Evolutionary conservation across 2,329 filamentous ascomycete genomes (phyloP).

Genomic region (Hawksworthiomyces lignivorus): DNA sequence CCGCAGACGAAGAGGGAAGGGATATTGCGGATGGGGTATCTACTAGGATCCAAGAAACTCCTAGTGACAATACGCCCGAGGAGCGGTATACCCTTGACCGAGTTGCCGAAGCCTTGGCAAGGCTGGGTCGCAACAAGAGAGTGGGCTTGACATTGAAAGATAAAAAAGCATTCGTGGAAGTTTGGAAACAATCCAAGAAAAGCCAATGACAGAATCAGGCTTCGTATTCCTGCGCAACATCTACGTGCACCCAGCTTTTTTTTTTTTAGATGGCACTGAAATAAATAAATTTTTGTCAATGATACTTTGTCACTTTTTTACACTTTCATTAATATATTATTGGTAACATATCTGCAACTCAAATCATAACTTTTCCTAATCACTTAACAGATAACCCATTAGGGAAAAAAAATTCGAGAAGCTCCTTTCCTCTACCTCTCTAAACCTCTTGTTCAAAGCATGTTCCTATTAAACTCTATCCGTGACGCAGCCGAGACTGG

Average conservation of each 20-base stretch:
- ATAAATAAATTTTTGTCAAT: neutral
- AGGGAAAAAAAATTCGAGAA: too few relatives aligned
- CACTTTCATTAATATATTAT: too few relatives aligned
- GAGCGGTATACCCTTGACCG: constrained; percentile 69
- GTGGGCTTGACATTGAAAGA: constrained; percentile 78
- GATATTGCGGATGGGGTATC: neutral
- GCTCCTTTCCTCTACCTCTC: too few relatives aligned
- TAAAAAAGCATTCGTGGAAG: constrained; percentile 73
- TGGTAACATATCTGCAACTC: too few relatives aligned
- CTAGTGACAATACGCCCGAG: constrained; percentile 31
- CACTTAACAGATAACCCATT: too few relatives aligned
- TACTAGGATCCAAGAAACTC: too few relatives aligned
- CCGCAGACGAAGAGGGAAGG: constrained; percentile 12
- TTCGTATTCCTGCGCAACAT: too few relatives aligned
- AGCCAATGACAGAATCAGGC: constrained; percentile 18
- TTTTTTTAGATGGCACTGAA: too few relatives aligned
- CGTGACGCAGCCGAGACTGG: constrained; percentile 53
- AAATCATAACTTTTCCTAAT: too few relatives aligned
- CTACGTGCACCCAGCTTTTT: too few relatives aligned
- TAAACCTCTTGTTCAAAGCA: neutral
- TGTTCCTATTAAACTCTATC: constrained; percentile 22
- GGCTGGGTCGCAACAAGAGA: constrained; percentile 78
- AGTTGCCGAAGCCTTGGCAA: constrained; percentile 78
- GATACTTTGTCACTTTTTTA: too few relatives aligned
- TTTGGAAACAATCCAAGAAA: constrained; percentile 42